Evolutionary conservation across 768 basidiomycete species (phyloP), one percentile per base, ranked within the genome.

Genomic region (Rhizopogon vinicolor): DNA sequence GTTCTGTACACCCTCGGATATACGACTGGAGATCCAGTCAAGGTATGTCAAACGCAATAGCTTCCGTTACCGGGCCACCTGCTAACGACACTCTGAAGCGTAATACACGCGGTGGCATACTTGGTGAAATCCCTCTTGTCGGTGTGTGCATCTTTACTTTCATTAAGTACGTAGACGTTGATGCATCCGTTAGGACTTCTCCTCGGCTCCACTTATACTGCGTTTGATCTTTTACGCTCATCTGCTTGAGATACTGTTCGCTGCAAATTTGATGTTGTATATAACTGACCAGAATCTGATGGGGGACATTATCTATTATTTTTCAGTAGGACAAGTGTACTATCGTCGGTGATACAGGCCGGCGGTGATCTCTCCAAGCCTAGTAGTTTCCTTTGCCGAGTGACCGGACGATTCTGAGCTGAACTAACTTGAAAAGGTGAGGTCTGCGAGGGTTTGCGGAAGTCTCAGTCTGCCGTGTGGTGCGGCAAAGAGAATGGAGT

Each of bases 1-100:
- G 51, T 79, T 4, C 18, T 74, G 22, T 80, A 78, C 58, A 77
- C 77, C 22, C 39, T 68, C 16, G 74, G 75, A 2, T 79, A 79
- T 57, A 52, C 67, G 19, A 65, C 69, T 3, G 79, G 79, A 7
- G 65, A 70, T 22, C 74, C 76, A 14, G 53, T 49, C 44, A 75
- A 72, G 68, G 78, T 77, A 28, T 25, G 44, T 55, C 10, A 12
- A 13, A 28, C 48, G 19, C 0, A 1, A 22, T 6, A 37, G 1
- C 13, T n/a, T 41, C 25, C 8, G 28, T 37, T n/a, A 33, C 8
- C n/a, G n/a, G n/a, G n/a, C n/a, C n/a, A 22, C 5, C 13, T 37
- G 9, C 12, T 49, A 14, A 44, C 9, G 28, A 16, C n/a, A 22
- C 13, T 10, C 19, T 18, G 14, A 41, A 64, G 62, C 46, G 60